Percentiles rank a stretch among this genome's conserved stretches.
Conservation (phyloP, 768 basidiomycete species). For the Lentinula detonsa region DNA sequence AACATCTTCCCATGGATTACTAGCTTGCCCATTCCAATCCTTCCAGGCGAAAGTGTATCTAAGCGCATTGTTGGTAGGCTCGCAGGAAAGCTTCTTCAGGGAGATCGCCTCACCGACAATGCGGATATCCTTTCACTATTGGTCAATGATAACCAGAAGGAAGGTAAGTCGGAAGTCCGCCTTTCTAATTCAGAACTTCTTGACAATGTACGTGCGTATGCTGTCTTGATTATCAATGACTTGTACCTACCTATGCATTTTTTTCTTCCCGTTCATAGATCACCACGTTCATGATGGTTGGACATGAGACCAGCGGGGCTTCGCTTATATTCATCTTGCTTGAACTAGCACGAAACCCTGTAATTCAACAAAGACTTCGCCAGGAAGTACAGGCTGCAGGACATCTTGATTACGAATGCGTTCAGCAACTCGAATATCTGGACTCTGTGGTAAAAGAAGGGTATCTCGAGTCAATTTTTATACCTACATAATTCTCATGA, state of each 20-base stretch:
- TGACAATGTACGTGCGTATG: conserved; percentile 16
- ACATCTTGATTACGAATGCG: conserved; percentile 28
- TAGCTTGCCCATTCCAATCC: conserved; percentile 15
- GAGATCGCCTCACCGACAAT: conserved; percentile 7
- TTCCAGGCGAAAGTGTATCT: conserved; percentile 19
- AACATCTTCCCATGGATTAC: conserved; percentile 21
- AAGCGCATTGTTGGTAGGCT: conserved; percentile 18
- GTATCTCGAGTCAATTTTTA: conserved; percentile 12
- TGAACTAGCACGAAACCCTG: conserved; percentile 30
- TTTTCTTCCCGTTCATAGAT: conserved; percentile 7
- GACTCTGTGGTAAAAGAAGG: conserved; percentile 38
- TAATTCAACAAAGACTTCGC: conserved; percentile 30
- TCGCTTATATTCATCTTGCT: conserved; percentile 30
- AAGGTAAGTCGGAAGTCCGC: not conserved
- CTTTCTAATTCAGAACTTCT: conserved; percentile 18
- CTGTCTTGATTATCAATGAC: not conserved
- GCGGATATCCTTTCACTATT: conserved; percentile 22
- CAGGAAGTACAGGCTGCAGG: conserved; percentile 28
- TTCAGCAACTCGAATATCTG: conserved; percentile 30
- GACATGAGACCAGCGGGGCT: conserved; percentile 34
- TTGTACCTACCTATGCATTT: not conserved
- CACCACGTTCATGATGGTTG: conserved; percentile 11
- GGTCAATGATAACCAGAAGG: conserved; percentile 10
- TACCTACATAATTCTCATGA: not conserved
- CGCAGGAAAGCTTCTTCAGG: conserved; percentile 17